Base-by-base conservation (phyloP, 352 stramenopile genomes). In the Phytophthora quininea region DNA sequence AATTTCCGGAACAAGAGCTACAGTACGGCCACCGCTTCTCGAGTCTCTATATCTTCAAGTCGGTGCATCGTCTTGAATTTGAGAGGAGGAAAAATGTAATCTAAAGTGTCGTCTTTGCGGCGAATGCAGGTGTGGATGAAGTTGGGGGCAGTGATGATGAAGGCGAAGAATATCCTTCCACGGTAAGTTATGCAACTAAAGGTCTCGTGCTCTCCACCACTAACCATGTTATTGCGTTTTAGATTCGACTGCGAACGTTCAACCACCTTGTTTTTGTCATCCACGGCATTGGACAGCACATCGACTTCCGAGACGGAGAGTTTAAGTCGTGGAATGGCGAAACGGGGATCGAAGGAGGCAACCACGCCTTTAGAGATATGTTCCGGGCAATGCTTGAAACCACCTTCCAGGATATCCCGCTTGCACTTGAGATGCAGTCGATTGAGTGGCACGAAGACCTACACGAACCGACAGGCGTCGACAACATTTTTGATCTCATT, bases 401-500 rank as follows among this genome's bases (percentile, higher is more conserved):
- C 1, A 90, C 85, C 38, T 96, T 96, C 57, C 80, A 82, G 54
- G 78, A 94, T 54, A 89, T 97, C 15, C 88, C 89, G 3, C 57
- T 96, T 2, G 84, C 82, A 4, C 54, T 97, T 31, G 88, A 97
- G 67, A 94, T 95, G 76, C 88, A 96, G 40, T 95, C 85, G 8
- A 95, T 97, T 38, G 90, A 97, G 61, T 97, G 90, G 90, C 90
- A 97, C 56, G 88, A 96, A 73, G 86, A 95, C 32, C 75, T 97
- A 7, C 87, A 96, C 50, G 86, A 95, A 46, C 89, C 89, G 4
- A 96, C 84, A 6, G 88, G 88, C 6, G 70, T 96, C 8, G 88
- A 96, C 63, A 88, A 77, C 15, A 82, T 95, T 64, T 98, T 89
- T 45, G 88, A 96, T 52, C 54, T 93, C 4, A 96, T 96, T 51